Base-by-base conservation (phyloP, 495 filamentous ascomycete species). In the Tirmania nivea region DNA sequence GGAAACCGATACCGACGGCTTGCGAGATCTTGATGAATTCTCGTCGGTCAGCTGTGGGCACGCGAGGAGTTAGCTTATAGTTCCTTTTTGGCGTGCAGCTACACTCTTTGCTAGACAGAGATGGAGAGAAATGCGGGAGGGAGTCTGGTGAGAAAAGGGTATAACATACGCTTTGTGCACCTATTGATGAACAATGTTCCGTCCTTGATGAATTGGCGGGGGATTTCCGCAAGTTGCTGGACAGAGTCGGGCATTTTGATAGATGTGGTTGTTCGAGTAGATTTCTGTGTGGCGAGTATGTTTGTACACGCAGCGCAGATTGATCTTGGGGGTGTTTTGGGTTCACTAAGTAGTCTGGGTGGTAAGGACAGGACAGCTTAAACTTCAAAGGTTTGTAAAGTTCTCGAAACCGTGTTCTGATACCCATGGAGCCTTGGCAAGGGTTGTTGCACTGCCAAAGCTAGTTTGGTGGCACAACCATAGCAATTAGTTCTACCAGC, bases 21-120 rank as follows among this genome's bases (percentile, higher is more conserved):
- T 94, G 87, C 62, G 78, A 86, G 69, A 97, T 90, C 73, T 90
- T 87, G 63, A 93, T 76, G 71, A 94, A 96, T 63, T 93, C 87
- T 55, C 78, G 74, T 66, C 77, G 77, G 69, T 94, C 87, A 61
- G 86, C 75, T 82, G 53, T 31, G 25, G 7, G 25, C 25, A 31
- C 25, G 25, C 25, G 25, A 7, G 25, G 25, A 31, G 25, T 31
- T 31, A 31, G 25, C 25, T 3, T 31, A 7, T 7, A 7, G 4
- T 31, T 31, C 25, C 3, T 5, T 31, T 7, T 3, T 31, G 25
- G n/a, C n/a, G n/a, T n/a, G n/a, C n/a, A n/a, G n/a, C n/a, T n/a
- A n/a, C n/a, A 42, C 8, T 47, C 35, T 34, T 54, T 17, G 31
- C 45, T 19, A 56, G 25, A 25, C 11, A 39, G 34, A n/a, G 34